Conservation (phyloP, 225 moss, liverwort and hornwort species). For the Marchantia paleacea region DNA sequence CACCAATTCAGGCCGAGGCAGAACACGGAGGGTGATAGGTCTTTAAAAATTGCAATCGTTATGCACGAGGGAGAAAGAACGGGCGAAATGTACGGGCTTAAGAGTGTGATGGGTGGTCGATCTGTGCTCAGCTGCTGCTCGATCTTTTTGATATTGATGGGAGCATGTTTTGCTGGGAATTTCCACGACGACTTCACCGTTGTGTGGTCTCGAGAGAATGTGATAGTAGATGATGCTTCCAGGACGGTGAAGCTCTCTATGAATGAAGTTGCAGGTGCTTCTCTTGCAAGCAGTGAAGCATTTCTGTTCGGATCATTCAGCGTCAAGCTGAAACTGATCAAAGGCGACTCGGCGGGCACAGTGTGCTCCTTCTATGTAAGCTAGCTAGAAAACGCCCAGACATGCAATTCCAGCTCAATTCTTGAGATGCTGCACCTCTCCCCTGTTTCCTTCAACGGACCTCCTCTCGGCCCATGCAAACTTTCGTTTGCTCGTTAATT, state of each 20-base stretch:
- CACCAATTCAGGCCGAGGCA: background rate
- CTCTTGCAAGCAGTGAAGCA: background rate
- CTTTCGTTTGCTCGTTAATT: background rate
- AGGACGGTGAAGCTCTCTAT: conserved; percentile 4
- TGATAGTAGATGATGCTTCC: background rate
- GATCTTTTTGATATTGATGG: background rate
- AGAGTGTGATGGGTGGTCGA: background rate
- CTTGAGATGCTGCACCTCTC: background rate
- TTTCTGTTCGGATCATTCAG: conserved; percentile 20
- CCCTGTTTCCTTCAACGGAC: background rate
- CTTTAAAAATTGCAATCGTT: background rate
- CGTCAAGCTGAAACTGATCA: conserved; percentile 22
- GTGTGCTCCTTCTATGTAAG: conserved; percentile 10
- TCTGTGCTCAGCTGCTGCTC: background rate
- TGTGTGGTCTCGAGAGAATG: conserved; percentile 9
- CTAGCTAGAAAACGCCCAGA: background rate
- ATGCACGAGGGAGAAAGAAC: background rate
- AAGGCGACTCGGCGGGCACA: conserved; percentile 29
- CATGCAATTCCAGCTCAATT: background rate
- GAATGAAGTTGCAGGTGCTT: conserved; percentile 13
- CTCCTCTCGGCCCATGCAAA: background rate
- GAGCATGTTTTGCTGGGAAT: background rate
- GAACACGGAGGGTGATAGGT: background rate
- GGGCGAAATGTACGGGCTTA: background rate
- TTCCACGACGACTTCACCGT: conserved; percentile 13